Evolutionary conservation across 2,329 filamentous ascomycete species (phyloP), one percentile per base, ranked within the genome.

Genomic region (Epicoccum sorghinum): DNA sequence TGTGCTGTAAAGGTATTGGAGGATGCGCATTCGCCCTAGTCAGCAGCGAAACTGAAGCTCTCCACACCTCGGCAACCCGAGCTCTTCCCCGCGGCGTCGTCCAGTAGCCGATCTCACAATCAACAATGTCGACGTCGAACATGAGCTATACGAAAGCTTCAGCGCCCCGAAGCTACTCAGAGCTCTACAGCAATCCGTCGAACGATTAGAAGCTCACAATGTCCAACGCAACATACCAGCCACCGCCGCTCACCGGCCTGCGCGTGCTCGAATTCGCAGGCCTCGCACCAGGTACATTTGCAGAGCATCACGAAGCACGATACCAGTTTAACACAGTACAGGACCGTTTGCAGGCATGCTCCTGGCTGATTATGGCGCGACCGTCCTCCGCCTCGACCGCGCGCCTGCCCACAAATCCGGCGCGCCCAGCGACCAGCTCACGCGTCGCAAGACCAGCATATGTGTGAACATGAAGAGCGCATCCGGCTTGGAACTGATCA

Each of bases 311-410:
- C 2, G 14, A 0, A 8, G 3, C 1, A 12, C 4, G 4, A 14
- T 7, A 10, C 9, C 2, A 13, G 23, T 3, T 30, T 24, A 4
- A 50, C 8, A 7, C 18, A 14, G 1, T 29, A 7, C 60, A 93
- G 92, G 89, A 24, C 93, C 93, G 38, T 97, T 95, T 73, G 89
- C 91, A 44, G 92, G 92, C 66, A 85, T 97, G 69, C 85, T 77
- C 45, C 87, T 97, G 58, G 88, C 93, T 65, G 93, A 97, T 77
- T 75, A 91, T 61, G 93, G 93, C 68, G 93, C 93, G 48, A 86
- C 86, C 5, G 90, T 97, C 66, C 83, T 98, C 13, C 91, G 93
- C 67, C 82, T 98, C 75, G 93, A 98, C 79, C 89, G 81, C 68
- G 76, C 79, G 65, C 62, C 77, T 25, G 67, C 78, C 12, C 73